phyloP scores from a whole-genome alignment of 1,139 yeast species.

The Hansenula sp. region DNA sequence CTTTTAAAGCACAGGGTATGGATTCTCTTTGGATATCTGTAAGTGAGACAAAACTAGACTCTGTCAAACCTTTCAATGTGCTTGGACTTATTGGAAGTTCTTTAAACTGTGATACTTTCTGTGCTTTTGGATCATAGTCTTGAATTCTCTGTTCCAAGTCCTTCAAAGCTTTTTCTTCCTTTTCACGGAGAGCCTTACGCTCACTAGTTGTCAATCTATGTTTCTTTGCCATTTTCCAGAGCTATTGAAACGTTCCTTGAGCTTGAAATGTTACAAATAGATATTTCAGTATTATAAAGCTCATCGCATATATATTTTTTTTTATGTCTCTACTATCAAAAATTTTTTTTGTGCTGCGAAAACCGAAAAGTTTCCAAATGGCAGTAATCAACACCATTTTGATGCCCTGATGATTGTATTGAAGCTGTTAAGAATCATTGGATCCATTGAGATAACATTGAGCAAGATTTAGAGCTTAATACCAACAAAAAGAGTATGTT shows the following conservation, averaged over 20 bases:
- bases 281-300: slow-evolving; percentile 1
- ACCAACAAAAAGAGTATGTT: too few relatives aligned
- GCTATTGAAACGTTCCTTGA: background rate
- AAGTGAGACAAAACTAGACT: slow-evolving; percentile 63
- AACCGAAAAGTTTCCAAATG: background rate
- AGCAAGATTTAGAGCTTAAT: too few relatives aligned
- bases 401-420: too few relatives aligned
- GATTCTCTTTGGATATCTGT: slow-evolving; percentile 86
- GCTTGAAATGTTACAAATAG: background rate
- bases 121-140: slow-evolving; percentile 40
- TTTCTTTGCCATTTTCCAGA: slow-evolving; percentile 34
- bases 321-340: background rate
- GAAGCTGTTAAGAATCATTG: too few relatives aligned
- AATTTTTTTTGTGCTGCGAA: background rate
- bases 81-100: slow-evolving; percentile 73
- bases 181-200: slow-evolving; percentile 34
- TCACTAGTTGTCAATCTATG: slow-evolving; percentile 33
- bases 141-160: slow-evolving; percentile 43
- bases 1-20: slow-evolving; percentile 73
- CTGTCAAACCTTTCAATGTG: slow-evolving; percentile 70
- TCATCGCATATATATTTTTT: slow-evolving; percentile 8
- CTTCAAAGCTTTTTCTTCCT: slow-evolving; percentile 42
- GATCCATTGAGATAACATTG: too few relatives aligned
- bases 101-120: slow-evolving; percentile 39
- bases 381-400: too few relatives aligned